Base-by-base conservation (phyloP, 352 stramenopile species). In the Phytophthora fragariaefolia region DNA sequence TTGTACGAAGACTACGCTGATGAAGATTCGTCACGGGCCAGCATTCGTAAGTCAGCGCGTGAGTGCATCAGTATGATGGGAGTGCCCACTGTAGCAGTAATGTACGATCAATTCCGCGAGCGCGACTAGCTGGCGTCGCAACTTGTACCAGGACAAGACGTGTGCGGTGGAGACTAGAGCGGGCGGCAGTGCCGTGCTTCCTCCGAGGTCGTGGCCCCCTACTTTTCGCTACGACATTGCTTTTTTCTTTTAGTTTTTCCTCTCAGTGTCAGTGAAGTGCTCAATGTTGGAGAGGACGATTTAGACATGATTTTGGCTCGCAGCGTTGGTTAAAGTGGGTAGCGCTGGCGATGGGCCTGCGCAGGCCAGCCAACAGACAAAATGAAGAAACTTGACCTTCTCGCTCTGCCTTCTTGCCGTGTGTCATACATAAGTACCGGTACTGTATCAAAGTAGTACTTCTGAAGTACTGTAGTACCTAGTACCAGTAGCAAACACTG, bases 21-120 rank as follows among this genome's bases (percentile, higher is more conserved):
- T 96, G 63, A 96, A 96, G 71, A 76, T 96, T 23, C 86, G 87
- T 15, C 88, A 90, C 59, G 88, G 88, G 17, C 88, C 88, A n/a
- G 83, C 70, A 6, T 95, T 83, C 58, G 58, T 82, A 17, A 90
- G 74, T 40, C 73, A 94, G 51, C 84, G 88, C 42, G 85, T 96
- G 54, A 95, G 88, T 61, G 88, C 86, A 49, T 69, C 74, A 66
- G 73, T 89, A 69, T 93, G 71, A 77, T 27, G 54, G 38, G 51
- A 53, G 57, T 27, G 38, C 63, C 55, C 26, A 47, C 47, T 75
- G 69, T 77, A 72, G 63, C 67, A 71, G 63, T 77, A 79, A 68
- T 79, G 63, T 71, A 79, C 63, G 63, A 76, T 76, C 58, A 76
- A 74, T 62, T 70, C 27, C 57, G 32, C 42, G 34, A 74, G 64